Evolutionary conservation across 202 grass and related monocot genomes (phyloP).

Genomic region (Cymbopogon flexuosus): DNA sequence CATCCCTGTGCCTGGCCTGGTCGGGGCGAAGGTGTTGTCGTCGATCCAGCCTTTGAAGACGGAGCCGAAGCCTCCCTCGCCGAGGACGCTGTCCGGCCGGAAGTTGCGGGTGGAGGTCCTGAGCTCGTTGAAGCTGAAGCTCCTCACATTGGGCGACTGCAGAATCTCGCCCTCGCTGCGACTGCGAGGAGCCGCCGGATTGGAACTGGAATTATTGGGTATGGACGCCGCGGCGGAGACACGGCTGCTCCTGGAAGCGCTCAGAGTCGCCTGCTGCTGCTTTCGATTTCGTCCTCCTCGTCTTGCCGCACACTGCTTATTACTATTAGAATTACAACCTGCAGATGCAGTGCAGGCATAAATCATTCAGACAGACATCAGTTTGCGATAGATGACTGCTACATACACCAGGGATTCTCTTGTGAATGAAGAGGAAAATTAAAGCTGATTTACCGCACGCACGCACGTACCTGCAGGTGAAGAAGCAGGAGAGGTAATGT

Average conservation of each 20-base stretch:
- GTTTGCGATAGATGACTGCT: too few species aligned
- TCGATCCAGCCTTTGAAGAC: constrained; percentile 96
- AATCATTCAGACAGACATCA: too few species aligned
- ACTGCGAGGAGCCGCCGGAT: constrained; percentile 14
- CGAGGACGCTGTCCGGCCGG: constrained; percentile 67
- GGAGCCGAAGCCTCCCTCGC: constrained; percentile 75
- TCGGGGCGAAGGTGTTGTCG: constrained; percentile 48
- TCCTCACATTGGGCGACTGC: constrained; percentile 59
- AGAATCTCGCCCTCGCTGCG: constrained; percentile 74
- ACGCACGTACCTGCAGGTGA: not conserved
- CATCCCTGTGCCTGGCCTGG: constrained; percentile 58
- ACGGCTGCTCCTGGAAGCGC: constrained; percentile 41
- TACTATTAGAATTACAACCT: not conserved
- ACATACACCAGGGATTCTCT: too few species aligned
- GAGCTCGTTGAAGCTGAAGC: constrained; percentile 77
- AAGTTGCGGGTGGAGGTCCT: constrained; percentile 60
- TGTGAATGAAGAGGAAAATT: too few species aligned
- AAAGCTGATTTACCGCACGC: too few species aligned
- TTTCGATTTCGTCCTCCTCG: too few species aligned
- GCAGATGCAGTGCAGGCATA: too few species aligned
- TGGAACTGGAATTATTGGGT: too few species aligned
- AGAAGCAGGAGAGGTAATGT: constrained; percentile 24
- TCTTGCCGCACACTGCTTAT: not conserved
- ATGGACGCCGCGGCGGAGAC: constrained; percentile 6
- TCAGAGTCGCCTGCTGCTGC: not conserved